A percentile compares a stretch with the other conserved stretches of the same genome.
phyloP scores from a whole-genome alignment of 2,329 filamentous ascomycete species.

The Chalaropsis thielavioides region DNA sequence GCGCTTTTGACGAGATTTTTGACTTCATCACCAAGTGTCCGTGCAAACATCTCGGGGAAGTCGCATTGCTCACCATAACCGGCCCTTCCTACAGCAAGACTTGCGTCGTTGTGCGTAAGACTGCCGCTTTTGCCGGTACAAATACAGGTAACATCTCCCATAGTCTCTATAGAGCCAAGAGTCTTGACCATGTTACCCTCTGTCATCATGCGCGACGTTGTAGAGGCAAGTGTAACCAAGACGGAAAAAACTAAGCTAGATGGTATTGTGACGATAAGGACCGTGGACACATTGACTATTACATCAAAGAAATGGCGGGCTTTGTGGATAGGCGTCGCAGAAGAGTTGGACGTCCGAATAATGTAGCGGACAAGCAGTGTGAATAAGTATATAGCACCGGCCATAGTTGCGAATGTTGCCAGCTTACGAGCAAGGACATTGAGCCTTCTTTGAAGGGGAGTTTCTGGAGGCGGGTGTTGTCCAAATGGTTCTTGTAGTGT shows the following conservation, averaged over 20 bases:
- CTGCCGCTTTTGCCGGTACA: slow-evolving; percentile 55
- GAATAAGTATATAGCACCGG: slow-evolving; percentile 30
- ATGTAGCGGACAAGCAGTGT: slow-evolving; percentile 30
- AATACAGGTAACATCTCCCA: slow-evolving; percentile 49
- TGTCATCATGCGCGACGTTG: slow-evolving; percentile 47
- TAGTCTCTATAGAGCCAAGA: slow-evolving; percentile 45
- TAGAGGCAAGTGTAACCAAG: slow-evolving; percentile 46
- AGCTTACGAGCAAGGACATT: slow-evolving; percentile 68
- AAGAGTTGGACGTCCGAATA: slow-evolving; percentile 21
- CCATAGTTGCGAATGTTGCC: slow-evolving; percentile 31
- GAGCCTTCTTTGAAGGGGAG: slow-evolving; percentile 62
- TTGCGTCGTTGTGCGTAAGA: slow-evolving; percentile 50
- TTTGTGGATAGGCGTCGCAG: slow-evolving; percentile 30
- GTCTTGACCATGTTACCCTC: slow-evolving; percentile 49
- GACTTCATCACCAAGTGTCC: slow-evolving; percentile 25
- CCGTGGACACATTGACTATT: slow-evolving; percentile 33
- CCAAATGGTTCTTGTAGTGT: slow-evolving; percentile 47
- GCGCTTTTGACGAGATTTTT: slow-evolving; percentile 28
- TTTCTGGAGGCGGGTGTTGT: slow-evolving; percentile 61
- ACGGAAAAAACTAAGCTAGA: slow-evolving; percentile 48
- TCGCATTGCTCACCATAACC: slow-evolving; percentile 29
- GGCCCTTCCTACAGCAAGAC: slow-evolving; percentile 41
- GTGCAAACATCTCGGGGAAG: slow-evolving; percentile 23
- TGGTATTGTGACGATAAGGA: slow-evolving; percentile 45
- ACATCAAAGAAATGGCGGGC: slow-evolving; percentile 38